These are phyloP conservation scores for Talaromyces adpressus DNA, from an alignment of 495 filamentous ascomycete species.

Conservation along the genomic window DNA sequence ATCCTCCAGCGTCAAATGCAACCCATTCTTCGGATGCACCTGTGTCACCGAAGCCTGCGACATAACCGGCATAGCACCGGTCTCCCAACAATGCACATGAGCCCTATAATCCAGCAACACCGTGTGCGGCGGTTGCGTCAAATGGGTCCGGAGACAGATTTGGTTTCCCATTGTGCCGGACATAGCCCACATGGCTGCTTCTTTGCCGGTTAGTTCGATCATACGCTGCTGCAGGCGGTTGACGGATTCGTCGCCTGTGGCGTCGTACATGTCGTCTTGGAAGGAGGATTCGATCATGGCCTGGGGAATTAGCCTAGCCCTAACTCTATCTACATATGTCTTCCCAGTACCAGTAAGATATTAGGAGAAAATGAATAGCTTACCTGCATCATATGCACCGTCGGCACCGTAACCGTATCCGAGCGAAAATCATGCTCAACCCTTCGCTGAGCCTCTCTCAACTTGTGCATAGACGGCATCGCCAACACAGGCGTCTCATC, in stretches of 20 bases:
- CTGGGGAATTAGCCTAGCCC: constrained; percentile 23
- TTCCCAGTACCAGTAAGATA: background rate
- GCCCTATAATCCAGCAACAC: constrained; percentile 58
- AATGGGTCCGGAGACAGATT: constrained; percentile 56
- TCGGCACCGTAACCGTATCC: constrained; percentile 74
- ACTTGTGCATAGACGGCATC: constrained; percentile 3
- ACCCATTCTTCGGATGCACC: constrained; percentile 51
- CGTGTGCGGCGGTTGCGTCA: constrained; percentile 63
- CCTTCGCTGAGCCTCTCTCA: constrained; percentile 3
- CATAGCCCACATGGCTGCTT: constrained; percentile 62
- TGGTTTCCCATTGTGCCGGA: constrained; percentile 85
- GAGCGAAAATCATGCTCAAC: constrained; percentile 16
- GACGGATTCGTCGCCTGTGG: constrained; percentile 56
- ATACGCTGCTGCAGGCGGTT: constrained; percentile 55
- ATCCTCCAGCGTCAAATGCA: constrained; percentile 62
- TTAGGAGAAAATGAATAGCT: background rate
- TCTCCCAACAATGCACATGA: constrained; percentile 62
- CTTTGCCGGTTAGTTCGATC: constrained; percentile 55
- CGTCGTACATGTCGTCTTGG: constrained; percentile 66
- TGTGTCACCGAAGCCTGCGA: constrained; percentile 49
- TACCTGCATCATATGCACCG: constrained; percentile 40
- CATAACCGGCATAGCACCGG: constrained; percentile 56
- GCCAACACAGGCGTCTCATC: constrained; percentile 1
- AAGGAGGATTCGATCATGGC: constrained; percentile 49
- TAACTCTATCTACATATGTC: background rate